These are phyloP conservation scores for Multifurca ochricompacta DNA, from an alignment of 768 basidiomycete species.

Conservation along the genomic window DNA sequence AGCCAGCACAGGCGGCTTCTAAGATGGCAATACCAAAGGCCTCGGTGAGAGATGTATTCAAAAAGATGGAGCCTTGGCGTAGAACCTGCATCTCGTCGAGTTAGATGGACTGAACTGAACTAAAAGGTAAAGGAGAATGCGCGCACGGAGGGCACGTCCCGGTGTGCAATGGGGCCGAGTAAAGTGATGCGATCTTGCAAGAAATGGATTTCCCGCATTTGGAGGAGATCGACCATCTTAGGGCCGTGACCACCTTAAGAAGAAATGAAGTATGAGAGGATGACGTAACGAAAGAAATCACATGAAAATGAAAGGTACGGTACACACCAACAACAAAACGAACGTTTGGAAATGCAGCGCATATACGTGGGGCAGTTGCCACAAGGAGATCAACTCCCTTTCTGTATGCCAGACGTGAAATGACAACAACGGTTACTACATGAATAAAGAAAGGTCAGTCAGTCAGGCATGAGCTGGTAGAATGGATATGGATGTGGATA, in stretches of 20 bases:
- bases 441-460: background rate
- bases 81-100: constrained; percentile 51
- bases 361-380: constrained; percentile 85
- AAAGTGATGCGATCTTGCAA: constrained; percentile 91
- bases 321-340: constrained; percentile 75
- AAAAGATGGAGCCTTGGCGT: constrained; percentile 76
- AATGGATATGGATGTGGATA: background rate
- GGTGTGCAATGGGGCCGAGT: constrained; percentile 71
- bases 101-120: background rate
- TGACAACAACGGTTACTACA: constrained; percentile 82
- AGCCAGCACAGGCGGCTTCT: constrained; percentile 90
- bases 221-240: constrained; percentile 87
- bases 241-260: constrained; percentile 97
- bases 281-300: background rate
- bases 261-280: background rate
- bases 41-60: constrained; percentile 95
- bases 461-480: background rate
- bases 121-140: background rate
- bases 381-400: constrained; percentile 96
- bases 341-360: constrained; percentile 76
- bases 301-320: constrained; percentile 19
- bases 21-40: constrained; percentile 96
- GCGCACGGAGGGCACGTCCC: constrained; percentile 64
- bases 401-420: constrained; percentile 87
- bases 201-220: constrained; percentile 87